Conservation (phyloP, 176 grass and related monocot genomes). For the Leersia perrieri region DNA sequence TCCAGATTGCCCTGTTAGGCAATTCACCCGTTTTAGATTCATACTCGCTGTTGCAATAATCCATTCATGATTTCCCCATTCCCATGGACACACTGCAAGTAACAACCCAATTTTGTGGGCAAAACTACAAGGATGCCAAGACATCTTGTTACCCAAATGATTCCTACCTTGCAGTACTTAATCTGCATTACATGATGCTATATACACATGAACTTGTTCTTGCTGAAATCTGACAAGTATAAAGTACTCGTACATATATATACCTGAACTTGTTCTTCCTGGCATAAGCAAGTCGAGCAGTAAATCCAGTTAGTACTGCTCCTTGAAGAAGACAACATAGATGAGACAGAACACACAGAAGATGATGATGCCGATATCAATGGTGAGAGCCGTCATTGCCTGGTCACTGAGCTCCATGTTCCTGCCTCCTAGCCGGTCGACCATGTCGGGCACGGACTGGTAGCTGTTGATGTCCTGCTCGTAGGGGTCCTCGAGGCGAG, state of each 20-base stretch:
- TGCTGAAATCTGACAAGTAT: background rate
- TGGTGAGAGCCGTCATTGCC: slow-evolving; percentile 72
- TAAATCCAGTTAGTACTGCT: slow-evolving; percentile 45
- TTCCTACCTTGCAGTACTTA: slow-evolving; percentile 1
- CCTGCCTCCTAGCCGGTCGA: slow-evolving; percentile 82
- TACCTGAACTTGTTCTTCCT: no score
- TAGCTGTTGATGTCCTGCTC: slow-evolving; percentile 66
- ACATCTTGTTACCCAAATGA: background rate
- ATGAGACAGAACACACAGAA: slow-evolving; percentile 64
- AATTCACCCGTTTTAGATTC: slow-evolving; percentile 6
- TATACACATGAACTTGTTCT: no score
- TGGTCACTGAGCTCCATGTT: slow-evolving; percentile 92
- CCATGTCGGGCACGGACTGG: slow-evolving; percentile 66
- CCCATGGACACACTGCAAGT: background rate
- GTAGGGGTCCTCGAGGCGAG: slow-evolving; percentile 72
- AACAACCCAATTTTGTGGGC: background rate
- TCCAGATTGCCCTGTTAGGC: background rate
- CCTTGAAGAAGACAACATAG: slow-evolving; percentile 68
- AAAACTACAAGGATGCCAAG: slow-evolving; percentile 10
- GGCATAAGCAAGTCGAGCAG: no score
- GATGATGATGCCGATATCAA: slow-evolving; percentile 70
- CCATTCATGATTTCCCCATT: background rate
- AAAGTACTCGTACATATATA: no score
- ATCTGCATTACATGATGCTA: background rate
- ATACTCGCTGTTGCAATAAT: slow-evolving; percentile 16